Conservation (phyloP, 768 basidiomycete species). For the Suillus alpinus region DNA sequence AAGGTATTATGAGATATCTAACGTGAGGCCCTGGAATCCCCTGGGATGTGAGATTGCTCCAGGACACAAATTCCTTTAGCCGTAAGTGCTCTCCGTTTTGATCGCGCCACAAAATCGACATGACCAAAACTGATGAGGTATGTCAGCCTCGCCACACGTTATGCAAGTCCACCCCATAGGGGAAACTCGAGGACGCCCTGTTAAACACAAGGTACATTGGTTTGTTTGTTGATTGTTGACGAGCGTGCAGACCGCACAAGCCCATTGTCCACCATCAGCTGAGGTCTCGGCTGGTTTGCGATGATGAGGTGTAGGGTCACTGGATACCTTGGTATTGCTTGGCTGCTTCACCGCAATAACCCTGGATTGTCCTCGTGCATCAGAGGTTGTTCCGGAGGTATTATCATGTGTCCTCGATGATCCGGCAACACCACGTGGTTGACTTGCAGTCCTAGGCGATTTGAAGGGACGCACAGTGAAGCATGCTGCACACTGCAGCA, state of each 20-base stretch:
- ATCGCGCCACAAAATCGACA: constrained; percentile 72
- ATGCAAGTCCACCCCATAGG: constrained; percentile 60
- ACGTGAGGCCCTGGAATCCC: not conserved
- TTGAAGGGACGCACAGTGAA: constrained; percentile 30
- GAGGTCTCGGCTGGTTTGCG: not conserved
- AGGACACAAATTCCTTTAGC: not conserved
- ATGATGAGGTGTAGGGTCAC: not conserved
- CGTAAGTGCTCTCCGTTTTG: constrained; percentile 38
- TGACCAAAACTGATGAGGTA: constrained; percentile 68
- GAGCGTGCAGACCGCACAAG: constrained; percentile 63
- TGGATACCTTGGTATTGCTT: constrained; percentile 3
- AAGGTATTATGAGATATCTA: not conserved
- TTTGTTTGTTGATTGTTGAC: constrained; percentile 47
- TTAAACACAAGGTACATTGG: constrained; percentile 62
- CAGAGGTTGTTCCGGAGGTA: not conserved
- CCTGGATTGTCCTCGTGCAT: not conserved
- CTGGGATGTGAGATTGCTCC: not conserved
- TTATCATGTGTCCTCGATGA: constrained; percentile 26
- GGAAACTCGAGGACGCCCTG: constrained; percentile 35
- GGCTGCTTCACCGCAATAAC: not conserved
- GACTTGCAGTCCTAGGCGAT: constrained; percentile 3
- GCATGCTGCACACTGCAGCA: constrained; percentile 60
- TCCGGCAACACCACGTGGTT: not conserved
- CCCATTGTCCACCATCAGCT: constrained; percentile 37
- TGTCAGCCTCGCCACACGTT: constrained; percentile 60